These are phyloP conservation scores for Rhodamnia rubescens DNA, from an alignment of 345 rosid species.

Conservation along the genomic window DNA sequence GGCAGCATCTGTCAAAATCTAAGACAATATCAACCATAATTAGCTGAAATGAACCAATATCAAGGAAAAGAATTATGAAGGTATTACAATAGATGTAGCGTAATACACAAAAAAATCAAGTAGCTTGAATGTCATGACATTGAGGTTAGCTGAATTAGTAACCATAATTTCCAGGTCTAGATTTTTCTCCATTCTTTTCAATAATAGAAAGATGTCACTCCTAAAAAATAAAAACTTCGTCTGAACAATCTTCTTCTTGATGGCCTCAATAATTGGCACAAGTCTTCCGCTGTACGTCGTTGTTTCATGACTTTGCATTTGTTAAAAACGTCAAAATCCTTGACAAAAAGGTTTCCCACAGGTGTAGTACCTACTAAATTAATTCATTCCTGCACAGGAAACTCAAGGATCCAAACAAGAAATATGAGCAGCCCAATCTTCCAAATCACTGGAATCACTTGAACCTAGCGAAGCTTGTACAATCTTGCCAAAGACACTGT, in stretches of 20 bases:
- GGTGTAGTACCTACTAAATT: background rate
- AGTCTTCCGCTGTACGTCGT: background rate
- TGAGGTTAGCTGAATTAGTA: background rate
- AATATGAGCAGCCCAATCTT: background rate
- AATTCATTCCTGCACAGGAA: background rate
- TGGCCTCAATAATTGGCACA: background rate
- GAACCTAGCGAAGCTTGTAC: background rate
- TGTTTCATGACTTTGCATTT: background rate
- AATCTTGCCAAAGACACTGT: background rate
- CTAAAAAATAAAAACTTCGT: background rate
- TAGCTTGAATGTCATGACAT: background rate
- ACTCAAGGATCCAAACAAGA: background rate
- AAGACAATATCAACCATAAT: slow-evolving; percentile 9
- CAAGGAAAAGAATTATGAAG: background rate
- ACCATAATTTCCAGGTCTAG: background rate
- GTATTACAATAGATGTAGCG: background rate
- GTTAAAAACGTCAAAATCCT: background rate
- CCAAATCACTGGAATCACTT: background rate
- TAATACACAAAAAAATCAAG: background rate
- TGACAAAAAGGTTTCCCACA: background rate
- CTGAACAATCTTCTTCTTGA: background rate
- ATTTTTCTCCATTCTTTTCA: background rate
- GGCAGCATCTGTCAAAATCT: slow-evolving; percentile 97
- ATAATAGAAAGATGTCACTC: background rate
- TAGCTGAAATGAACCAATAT: slow-evolving; percentile 5